phyloP scores from a whole-genome alignment of 768 basidiomycete genomes.

The Suillus paluster region DNA sequence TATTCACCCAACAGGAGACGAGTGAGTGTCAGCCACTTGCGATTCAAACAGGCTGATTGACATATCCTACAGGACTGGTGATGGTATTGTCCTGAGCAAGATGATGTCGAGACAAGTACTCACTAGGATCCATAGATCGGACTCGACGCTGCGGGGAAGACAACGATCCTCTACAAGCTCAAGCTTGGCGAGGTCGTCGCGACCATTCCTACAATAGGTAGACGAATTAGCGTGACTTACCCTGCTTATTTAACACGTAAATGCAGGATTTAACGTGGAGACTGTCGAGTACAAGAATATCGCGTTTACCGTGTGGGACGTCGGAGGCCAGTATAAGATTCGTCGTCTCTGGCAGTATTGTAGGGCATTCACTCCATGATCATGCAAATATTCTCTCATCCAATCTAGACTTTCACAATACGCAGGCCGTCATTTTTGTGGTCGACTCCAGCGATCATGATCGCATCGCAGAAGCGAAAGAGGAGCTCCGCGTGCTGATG shows the following conservation, averaged over 20 bases:
- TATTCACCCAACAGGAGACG: neutral
- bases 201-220: slow-evolving; percentile 92
- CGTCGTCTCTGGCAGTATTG: slow-evolving; percentile 94
- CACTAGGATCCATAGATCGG: slow-evolving; percentile 58
- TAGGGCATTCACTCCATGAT: neutral
- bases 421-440: slow-evolving; percentile 97
- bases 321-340: slow-evolving; percentile 99
- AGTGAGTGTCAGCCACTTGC: neutral
- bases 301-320: slow-evolving; percentile 95
- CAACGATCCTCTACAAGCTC: slow-evolving; percentile 98
- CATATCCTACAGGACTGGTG: neutral
- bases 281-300: slow-evolving; percentile 99
- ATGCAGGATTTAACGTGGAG: slow-evolving; percentile 92
- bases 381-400: neutral
- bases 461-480: slow-evolving; percentile 94
- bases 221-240: neutral
- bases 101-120: neutral
- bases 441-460: slow-evolving; percentile 96
- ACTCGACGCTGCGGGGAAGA: slow-evolving; percentile 97
- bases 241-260: neutral
- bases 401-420: slow-evolving; percentile 73
- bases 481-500: slow-evolving; percentile 93
- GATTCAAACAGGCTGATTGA: neutral
- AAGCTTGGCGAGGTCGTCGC: slow-evolving; percentile 98
- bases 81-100: neutral